Base-by-base conservation (phyloP, 1,139 yeast species). In the Taiozyma sp. region DNA sequence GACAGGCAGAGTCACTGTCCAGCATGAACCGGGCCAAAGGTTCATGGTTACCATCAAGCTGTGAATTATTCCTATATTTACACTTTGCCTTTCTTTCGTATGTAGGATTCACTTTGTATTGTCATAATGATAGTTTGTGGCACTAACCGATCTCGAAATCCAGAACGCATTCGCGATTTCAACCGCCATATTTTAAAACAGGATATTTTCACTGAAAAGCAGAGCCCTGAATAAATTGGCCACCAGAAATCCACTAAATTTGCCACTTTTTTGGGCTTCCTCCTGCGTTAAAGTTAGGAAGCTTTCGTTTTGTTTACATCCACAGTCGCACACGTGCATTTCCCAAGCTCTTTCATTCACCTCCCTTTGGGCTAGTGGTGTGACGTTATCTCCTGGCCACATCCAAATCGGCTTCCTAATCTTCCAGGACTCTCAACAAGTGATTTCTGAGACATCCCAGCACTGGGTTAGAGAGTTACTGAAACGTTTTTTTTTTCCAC, bases 1-100 rank as follows among this genome's bases (percentile, higher is more conserved):
- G 35, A 50, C 52, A 37, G 55, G 44, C n/a, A 57, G 55, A 40
- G 42, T 40, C 4, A 10, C 44, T 4, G 44, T 47, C 19, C 51
- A 45, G 16, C 61, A 60, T 43, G 49, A 50, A 2, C 58, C 58
- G 14, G 65, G 65, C 16, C 51, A 50, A n/a, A 54, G 45, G 30
- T 57, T 55, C 28, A 19, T 57, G 9, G 65, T 62, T 5, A 50
- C 56, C 2, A 62, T 62, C 42, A 61, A 57, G 43, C 46, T 60
- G 3, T 51, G 30, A 43, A 13, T 8, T 13, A 4, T 30, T 10
- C 14, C 5, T 28, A 28, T 28, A 28, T 28, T 9, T 28, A 28
- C 11, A 8, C 30, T 28, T 28, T 4, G 11, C 11, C 30, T 9
- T 10, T 28, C 30, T 28, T 28, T 28, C 26, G 30, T 28, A 28